Conservation (phyloP, 805 yeast species). For the Myxozyma mucilagina region DNA sequence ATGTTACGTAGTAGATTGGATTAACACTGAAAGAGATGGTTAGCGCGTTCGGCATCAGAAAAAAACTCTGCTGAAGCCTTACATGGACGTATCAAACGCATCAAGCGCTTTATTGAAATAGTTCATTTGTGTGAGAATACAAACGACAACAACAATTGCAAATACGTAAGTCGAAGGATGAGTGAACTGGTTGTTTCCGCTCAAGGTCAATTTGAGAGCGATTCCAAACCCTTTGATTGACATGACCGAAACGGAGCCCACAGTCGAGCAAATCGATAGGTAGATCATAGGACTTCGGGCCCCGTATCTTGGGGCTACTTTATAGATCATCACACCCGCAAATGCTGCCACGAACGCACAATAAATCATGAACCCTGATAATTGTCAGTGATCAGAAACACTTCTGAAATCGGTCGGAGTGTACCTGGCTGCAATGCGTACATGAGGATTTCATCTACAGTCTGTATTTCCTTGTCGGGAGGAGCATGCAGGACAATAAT, state of each 20-base stretch:
- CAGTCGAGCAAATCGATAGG: constrained; percentile 84
- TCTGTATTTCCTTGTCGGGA: constrained; percentile 83
- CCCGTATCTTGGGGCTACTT: constrained; percentile 79
- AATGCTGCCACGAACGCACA: constrained; percentile 62
- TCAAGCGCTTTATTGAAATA: constrained; percentile 91
- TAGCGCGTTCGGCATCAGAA: background rate
- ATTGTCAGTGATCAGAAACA: background rate
- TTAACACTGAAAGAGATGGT: constrained; percentile 50
- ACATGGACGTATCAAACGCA: constrained; percentile 84
- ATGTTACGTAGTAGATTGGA: constrained; percentile 86
- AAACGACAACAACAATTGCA: constrained; percentile 70
- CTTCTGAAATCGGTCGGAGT: background rate
- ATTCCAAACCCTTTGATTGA: constrained; percentile 91
- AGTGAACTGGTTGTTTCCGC: constrained; percentile 85
- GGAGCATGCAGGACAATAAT: constrained; percentile 91
- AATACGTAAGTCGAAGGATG: constrained; percentile 83
- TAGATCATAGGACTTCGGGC: constrained; percentile 82
- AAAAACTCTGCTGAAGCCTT: background rate
- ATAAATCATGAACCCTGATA: constrained; percentile 63
- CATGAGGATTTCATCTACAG: constrained; percentile 81
- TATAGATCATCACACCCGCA: constrained; percentile 76
- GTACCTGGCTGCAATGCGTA: constrained; percentile 70
- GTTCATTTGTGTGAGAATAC: constrained; percentile 90
- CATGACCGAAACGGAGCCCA: constrained; percentile 89
- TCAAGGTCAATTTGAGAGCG: constrained; percentile 78